phyloP scores from a whole-genome alignment of 202 grass and related monocot genomes.

The Schoenoplectus tabernaemontani region DNA sequence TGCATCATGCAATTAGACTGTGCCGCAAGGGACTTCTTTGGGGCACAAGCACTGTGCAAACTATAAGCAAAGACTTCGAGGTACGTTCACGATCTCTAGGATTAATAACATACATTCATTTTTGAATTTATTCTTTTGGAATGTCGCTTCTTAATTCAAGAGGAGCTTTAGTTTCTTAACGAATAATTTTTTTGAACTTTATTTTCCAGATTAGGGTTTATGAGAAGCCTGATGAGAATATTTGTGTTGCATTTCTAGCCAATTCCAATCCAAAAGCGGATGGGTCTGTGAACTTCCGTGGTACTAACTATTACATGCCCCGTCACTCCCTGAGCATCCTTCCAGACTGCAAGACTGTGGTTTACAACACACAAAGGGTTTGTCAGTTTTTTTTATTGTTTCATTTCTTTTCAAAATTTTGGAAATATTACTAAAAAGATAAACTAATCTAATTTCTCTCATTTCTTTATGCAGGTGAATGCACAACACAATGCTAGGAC shows the following conservation, averaged over 20 bases:
- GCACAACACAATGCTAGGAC: slow-evolving; percentile 76
- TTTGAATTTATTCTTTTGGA: neutral
- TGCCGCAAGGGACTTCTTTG: slow-evolving; percentile 70
- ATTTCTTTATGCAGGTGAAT: slow-evolving; percentile 53
- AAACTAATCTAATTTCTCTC: slow-evolving; percentile 5
- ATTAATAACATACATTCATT: neutral
- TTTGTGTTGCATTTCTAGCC: slow-evolving; percentile 74
- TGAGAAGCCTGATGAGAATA: slow-evolving; percentile 42
- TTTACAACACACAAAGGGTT: slow-evolving; percentile 83
- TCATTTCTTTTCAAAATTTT: neutral
- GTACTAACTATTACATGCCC: slow-evolving; percentile 40
- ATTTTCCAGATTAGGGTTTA: slow-evolving; percentile 46
- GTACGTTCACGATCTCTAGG: slow-evolving; percentile 38
- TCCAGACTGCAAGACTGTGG: slow-evolving; percentile 65
- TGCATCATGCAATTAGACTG: slow-evolving; percentile 72
- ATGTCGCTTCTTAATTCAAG: neutral
- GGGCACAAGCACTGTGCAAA: slow-evolving; percentile 43
- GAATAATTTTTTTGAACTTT: slow-evolving; percentile 7
- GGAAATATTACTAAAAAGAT: slow-evolving; percentile 9
- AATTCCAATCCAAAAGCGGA: slow-evolving; percentile 65
- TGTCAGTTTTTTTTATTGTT: neutral
- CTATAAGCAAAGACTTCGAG: slow-evolving; percentile 54
- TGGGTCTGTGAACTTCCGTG: slow-evolving; percentile 57
- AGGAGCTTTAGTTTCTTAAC: slow-evolving; percentile 7
- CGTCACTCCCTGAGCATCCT: slow-evolving; percentile 78